Percentiles rank a stretch among this genome's conserved stretches.
phyloP scores from a whole-genome alignment of 257 asterid species.

The Leptodermis oblonga region DNA sequence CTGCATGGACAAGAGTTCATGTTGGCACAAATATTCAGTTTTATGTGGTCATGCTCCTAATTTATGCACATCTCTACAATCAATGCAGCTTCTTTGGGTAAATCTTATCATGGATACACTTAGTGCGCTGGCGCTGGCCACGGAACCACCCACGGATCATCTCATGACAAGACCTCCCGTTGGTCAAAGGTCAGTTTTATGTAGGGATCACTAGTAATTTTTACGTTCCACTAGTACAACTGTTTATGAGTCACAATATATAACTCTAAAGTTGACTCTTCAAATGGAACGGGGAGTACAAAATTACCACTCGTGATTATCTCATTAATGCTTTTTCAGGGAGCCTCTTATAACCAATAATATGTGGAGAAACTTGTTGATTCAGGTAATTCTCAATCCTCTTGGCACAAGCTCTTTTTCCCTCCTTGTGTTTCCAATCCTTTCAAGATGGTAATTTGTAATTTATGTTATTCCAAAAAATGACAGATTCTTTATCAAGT shows the following conservation, averaged over 20 bases:
- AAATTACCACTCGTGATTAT: no score
- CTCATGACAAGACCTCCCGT: slow-evolving; percentile 87
- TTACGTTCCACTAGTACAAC: no score
- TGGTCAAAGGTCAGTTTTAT: slow-evolving; percentile 75
- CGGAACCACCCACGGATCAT: slow-evolving; percentile 95
- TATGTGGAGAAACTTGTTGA: slow-evolving; percentile 92
- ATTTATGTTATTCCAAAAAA: slow-evolving; percentile 13
- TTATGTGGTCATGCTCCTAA: neutral
- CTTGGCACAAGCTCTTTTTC: neutral
- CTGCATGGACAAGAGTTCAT: neutral
- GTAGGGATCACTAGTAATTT: neutral
- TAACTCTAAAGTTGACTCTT: no score
- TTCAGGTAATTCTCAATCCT: slow-evolving; percentile 58
- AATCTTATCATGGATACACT: slow-evolving; percentile 98
- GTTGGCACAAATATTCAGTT: neutral
- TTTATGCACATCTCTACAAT: slow-evolving; percentile 1
- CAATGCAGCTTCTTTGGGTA: slow-evolving; percentile 94
- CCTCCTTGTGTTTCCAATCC: neutral
- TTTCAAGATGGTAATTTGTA: neutral
- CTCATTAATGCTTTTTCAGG: slow-evolving; percentile 39
- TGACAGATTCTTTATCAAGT: slow-evolving; percentile 90
- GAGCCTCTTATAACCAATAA: slow-evolving; percentile 93
- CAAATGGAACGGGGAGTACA: no score
- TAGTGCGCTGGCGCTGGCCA: slow-evolving; percentile 96
- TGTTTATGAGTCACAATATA: no score